Evolutionary conservation across 1,139 yeast species (phyloP).

Genomic region (Chernovozyma sophiae-reginae): DNA sequence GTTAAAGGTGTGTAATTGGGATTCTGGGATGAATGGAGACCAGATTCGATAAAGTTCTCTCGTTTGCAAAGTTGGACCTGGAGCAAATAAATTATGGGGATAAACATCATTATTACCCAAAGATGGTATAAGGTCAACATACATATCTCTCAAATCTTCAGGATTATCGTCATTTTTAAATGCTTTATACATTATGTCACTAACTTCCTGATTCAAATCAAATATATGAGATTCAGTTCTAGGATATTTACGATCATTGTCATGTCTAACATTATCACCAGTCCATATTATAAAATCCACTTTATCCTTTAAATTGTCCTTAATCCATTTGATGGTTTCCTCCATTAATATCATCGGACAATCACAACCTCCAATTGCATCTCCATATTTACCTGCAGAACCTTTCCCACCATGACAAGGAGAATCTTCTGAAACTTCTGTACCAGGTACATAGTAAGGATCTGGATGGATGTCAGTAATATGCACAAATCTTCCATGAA

Average conservation of each 20-base stretch:
- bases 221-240: conserved; percentile 69
- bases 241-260: conserved; percentile 69
- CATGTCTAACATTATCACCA: conserved; percentile 85
- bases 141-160: conserved; percentile 42
- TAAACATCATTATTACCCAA: conserved; percentile 85
- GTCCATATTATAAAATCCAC: conserved; percentile 89
- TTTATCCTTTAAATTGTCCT: conserved; percentile 59
- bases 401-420: conserved; percentile 58
- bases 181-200: conserved; percentile 45
- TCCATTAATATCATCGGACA: conserved; percentile 60
- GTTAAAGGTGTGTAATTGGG: conserved; percentile 69
- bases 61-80: conserved; percentile 83
- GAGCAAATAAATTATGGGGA: conserved; percentile 79
- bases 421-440: conserved; percentile 30
- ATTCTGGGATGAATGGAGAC: conserved; percentile 71
- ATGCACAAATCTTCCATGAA: conserved; percentile 77
- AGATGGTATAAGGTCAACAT: conserved; percentile 58
- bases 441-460: conserved; percentile 56
- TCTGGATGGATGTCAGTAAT: conserved; percentile 87
- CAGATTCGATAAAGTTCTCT: conserved; percentile 71
- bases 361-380: conserved; percentile 71
- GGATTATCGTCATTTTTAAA: conserved; percentile 44
- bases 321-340: conserved; percentile 64
- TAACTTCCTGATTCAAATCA: conserved; percentile 62
- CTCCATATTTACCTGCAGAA: conserved; percentile 67